Percentiles rank a stretch among this genome's conserved stretches.
Evolutionary conservation across 225 moss, liverwort and hornwort species (phyloP).

Genomic region (Lunularia cruciata): DNA sequence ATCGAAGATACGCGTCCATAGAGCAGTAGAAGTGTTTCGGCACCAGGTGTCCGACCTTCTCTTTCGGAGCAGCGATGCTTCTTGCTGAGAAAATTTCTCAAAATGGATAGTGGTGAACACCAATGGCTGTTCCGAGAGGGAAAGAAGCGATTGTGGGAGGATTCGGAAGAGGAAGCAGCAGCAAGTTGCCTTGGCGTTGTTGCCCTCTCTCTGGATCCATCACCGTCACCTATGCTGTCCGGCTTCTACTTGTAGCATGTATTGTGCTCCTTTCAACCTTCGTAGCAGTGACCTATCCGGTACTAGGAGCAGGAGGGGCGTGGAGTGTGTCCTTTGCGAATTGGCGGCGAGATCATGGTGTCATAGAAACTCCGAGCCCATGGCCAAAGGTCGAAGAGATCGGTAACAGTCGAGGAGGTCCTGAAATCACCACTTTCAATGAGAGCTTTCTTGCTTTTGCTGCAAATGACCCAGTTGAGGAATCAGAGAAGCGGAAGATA

Average conservation of each 20-base stretch:
- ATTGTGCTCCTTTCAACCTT: slow-evolving; percentile 21
- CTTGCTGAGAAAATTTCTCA: too few species aligned
- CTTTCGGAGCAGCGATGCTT: too few species aligned
- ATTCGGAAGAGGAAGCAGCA: slow-evolving; percentile 5
- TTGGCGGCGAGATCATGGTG: slow-evolving; percentile 9
- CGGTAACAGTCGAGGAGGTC: not conserved
- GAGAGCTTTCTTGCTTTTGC: slow-evolving; percentile 43
- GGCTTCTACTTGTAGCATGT: slow-evolving; percentile 6
- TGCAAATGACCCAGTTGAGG: slow-evolving; percentile 34
- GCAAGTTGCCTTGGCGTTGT: not conserved
- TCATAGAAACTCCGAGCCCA: not conserved
- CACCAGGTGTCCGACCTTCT: too few species aligned
- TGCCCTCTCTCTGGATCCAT: not conserved
- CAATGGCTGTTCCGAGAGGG: slow-evolving; percentile 14
- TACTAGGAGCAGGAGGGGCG: slow-evolving; percentile 11
- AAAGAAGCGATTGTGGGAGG: slow-evolving; percentile 15
- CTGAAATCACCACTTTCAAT: slow-evolving; percentile 16
- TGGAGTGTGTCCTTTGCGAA: not conserved
- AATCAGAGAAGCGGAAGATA: slow-evolving; percentile 39
- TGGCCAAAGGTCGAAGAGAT: not conserved
- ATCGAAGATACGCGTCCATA: too few species aligned
- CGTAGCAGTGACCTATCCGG: slow-evolving; percentile 17
- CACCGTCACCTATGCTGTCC: not conserved
- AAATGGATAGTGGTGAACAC: too few species aligned
- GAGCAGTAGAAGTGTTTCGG: too few species aligned